phyloP scores from a whole-genome alignment of 208 protist genomes.

The Leptomonas pyrrhocoris region DNA sequence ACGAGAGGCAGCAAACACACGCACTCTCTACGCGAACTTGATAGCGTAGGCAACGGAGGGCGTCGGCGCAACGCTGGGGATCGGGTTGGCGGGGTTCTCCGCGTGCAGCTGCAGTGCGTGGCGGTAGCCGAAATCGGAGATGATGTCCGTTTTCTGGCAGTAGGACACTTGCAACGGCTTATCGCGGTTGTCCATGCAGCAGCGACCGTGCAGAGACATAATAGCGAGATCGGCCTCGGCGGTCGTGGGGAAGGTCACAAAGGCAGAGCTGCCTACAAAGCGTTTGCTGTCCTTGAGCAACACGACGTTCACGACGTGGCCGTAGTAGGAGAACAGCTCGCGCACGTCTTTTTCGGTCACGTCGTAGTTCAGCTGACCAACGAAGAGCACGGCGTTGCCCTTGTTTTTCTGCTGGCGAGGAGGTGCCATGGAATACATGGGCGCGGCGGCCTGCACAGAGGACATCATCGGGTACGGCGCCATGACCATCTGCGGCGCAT shows the following conservation, averaged over 20 bases:
- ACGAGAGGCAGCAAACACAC: not conserved
- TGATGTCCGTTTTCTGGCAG: conserved; percentile 60
- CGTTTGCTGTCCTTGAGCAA: conserved; percentile 28
- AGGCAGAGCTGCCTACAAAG: conserved; percentile 48
- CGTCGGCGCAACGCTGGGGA: conserved; percentile 24
- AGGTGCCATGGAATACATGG: conserved; percentile 18
- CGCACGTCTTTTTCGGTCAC: conserved; percentile 41
- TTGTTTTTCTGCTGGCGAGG: conserved; percentile 29
- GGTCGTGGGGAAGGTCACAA: conserved; percentile 46
- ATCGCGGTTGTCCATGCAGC: conserved; percentile 58
- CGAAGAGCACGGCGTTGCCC: conserved; percentile 45
- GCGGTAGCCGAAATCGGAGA: conserved; percentile 66
- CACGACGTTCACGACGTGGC: conserved; percentile 41
- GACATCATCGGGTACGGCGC: conserved; percentile 6
- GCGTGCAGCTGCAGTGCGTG: conserved; percentile 57
- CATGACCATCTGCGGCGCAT: conserved; percentile 25
- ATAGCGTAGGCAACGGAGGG: conserved; percentile 29
- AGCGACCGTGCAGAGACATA: conserved; percentile 45
- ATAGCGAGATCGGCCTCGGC: conserved; percentile 66
- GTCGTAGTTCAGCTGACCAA: conserved; percentile 48
- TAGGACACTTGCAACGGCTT: conserved; percentile 70
- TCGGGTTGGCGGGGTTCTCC: conserved; percentile 66
- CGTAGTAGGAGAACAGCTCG: conserved; percentile 42
- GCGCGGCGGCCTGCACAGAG: conserved; percentile 7
- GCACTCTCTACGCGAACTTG: conserved; percentile 24